These are phyloP conservation scores for Chlorella sp. DNA, from an alignment of 139 green algal genomes.

Conservation along the genomic window DNA sequence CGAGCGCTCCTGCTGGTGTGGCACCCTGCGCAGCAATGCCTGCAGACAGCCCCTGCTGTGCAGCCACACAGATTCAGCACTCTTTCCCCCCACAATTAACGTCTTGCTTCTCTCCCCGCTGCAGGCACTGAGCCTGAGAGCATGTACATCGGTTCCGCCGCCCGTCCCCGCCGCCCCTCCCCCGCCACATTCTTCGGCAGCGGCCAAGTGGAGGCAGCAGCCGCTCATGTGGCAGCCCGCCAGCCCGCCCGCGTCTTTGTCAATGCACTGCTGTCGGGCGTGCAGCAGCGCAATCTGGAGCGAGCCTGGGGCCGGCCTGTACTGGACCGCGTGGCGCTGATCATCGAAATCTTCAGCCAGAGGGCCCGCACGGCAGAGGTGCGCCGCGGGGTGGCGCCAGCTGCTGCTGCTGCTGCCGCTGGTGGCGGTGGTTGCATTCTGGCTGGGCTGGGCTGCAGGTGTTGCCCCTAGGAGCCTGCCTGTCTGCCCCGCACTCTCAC, in stretches of 20 bases:
- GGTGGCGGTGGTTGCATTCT: no score
- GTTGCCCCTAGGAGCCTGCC: no score
- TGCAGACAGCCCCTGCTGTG: no score
- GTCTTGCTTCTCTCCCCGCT: no score
- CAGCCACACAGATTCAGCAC: no score
- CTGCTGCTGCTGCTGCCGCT: not conserved
- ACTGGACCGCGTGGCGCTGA: slow-evolving; percentile 75
- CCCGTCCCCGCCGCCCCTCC: not conserved
- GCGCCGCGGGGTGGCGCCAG: no score
- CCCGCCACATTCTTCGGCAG: slow-evolving; percentile 30
- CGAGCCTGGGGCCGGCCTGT: slow-evolving; percentile 49
- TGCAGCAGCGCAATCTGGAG: slow-evolving; percentile 78
- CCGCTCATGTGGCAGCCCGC: not conserved
- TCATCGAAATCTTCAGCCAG: slow-evolving; percentile 79
- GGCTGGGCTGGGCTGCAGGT: no score
- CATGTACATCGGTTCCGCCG: not conserved
- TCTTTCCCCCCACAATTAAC: no score
- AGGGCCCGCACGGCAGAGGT: slow-evolving; percentile 64
- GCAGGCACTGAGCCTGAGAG: not conserved
- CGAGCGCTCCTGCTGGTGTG: no score
- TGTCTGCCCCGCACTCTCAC: no score
- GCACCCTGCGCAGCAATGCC: no score
- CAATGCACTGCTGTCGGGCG: slow-evolving; percentile 59
- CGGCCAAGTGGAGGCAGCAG: slow-evolving; percentile 2
- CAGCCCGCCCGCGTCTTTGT: slow-evolving; percentile 55